Conservation (phyloP, 176 grass and related monocot genomes). For the Panicum miliaceum region DNA sequence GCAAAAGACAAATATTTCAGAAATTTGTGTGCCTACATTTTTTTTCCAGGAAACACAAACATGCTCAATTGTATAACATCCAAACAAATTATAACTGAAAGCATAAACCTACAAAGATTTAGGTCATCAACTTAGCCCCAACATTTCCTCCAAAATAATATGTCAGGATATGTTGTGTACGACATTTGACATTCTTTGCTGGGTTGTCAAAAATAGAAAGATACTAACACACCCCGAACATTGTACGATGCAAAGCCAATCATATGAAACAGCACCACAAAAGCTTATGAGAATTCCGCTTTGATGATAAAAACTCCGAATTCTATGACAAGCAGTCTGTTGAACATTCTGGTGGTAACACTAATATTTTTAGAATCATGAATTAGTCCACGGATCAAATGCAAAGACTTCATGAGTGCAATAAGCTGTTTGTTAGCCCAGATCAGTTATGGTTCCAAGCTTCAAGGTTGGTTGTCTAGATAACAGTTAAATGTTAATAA, state of each 20-base stretch:
- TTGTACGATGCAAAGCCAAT: not conserved
- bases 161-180: not conserved
- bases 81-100: conserved; percentile 33
- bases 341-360: not conserved
- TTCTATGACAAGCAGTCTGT: not conserved
- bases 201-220: too few relatives aligned
- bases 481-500: conserved; percentile 25
- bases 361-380: not conserved
- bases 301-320: not conserved
- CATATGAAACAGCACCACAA: not conserved
- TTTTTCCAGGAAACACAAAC: conserved; percentile 9
- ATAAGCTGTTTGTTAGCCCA: conserved; percentile 10
- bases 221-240: not conserved
- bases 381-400: not conserved
- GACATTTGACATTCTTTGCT: not conserved
- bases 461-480: not conserved
- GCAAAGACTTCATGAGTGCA: not conserved
- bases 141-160: not conserved
- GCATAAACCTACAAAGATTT: conserved; percentile 20
- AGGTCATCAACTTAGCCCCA: not conserved
- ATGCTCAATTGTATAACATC: not conserved
- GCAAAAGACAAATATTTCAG: conserved; percentile 39
- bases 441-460: conserved; percentile 25
- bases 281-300: not conserved
- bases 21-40: conserved; percentile 12